Conservation (phyloP, 345 rosid species). For the Orychophragmus violaceus region DNA sequence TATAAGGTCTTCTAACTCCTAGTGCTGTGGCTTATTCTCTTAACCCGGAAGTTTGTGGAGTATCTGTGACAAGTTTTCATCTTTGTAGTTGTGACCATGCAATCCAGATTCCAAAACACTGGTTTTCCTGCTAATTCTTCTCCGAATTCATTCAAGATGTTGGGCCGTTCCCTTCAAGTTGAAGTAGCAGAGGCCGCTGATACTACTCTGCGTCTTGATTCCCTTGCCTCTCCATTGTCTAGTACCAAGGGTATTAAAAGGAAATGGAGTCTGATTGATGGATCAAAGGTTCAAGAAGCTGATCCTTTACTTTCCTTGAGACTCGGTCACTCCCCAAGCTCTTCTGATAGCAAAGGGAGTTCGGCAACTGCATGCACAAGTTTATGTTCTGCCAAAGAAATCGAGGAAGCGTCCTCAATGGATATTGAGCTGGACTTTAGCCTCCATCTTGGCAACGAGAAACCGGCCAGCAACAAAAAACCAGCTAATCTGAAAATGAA, state of each 20-base stretch:
- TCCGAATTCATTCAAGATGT: slow-evolving; percentile 48
- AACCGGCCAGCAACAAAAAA: slow-evolving; percentile 37
- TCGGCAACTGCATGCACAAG: slow-evolving; percentile 67
- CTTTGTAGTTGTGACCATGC: slow-evolving; percentile 46
- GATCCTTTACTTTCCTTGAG: slow-evolving; percentile 71
- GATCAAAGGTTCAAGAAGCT: slow-evolving; percentile 36
- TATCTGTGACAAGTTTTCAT: slow-evolving; percentile 17
- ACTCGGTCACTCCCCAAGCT: slow-evolving; percentile 63
- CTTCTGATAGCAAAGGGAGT: slow-evolving; percentile 91
- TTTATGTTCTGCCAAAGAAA: slow-evolving; percentile 73
- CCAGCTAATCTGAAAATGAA: slow-evolving; percentile 31
- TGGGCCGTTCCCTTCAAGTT: slow-evolving; percentile 42
- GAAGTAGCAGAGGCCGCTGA: slow-evolving; percentile 45
- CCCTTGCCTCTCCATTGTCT: slow-evolving; percentile 44
- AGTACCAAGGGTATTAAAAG: slow-evolving; percentile 62
- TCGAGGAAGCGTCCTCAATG: slow-evolving; percentile 78
- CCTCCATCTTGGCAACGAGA: slow-evolving; percentile 78
- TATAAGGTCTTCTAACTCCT: slow-evolving; percentile 38
- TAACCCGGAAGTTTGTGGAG: slow-evolving; percentile 53
- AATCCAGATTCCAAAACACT: slow-evolving; percentile 40
- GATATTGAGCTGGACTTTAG: slow-evolving; percentile 74
- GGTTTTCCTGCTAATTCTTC: slow-evolving; percentile 45
- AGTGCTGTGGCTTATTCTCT: slow-evolving; percentile 51
- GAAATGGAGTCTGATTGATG: slow-evolving; percentile 57
- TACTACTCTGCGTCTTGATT: slow-evolving; percentile 72